phyloP scores from a whole-genome alignment of 1,284 basidiomycete genomes.

The Meripilus lineatus region DNA sequence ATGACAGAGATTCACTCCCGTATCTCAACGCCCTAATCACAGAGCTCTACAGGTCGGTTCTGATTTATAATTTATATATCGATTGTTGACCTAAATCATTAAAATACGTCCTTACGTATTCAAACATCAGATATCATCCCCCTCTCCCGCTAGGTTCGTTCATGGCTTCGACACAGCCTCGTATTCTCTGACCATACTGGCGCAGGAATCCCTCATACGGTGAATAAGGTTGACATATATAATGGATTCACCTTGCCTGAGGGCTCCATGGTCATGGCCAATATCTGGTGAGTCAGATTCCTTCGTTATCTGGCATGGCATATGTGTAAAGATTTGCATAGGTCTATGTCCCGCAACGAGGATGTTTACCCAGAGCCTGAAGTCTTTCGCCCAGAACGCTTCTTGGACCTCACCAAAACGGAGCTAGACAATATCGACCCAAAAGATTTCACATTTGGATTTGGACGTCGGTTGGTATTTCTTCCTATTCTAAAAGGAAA shows the following conservation, averaged over 20 bases:
- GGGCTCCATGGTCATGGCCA: constrained; percentile 41
- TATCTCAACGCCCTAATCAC: constrained; percentile 42
- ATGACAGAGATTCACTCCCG: constrained; percentile 13
- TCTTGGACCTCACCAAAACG: constrained; percentile 10
- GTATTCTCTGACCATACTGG: background rate
- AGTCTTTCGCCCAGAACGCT: constrained; percentile 16
- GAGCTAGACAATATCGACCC: constrained; percentile 15
- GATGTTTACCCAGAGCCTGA: constrained; percentile 14
- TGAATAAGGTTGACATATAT: constrained; percentile 42
- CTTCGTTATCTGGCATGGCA: background rate
- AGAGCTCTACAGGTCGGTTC: constrained; percentile 38
- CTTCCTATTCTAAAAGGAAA: background rate
- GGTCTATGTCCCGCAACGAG: constrained; percentile 19
- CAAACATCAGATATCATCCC: constrained; percentile 1
- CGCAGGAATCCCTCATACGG: background rate
- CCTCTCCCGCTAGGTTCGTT: constrained; percentile 6
- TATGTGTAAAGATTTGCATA: constrained; percentile 1
- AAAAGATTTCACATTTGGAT: constrained; percentile 17
- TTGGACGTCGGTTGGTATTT: constrained; percentile 28
- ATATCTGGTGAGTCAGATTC: constrained; percentile 35
- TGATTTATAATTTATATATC: background rate
- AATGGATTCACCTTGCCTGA: constrained; percentile 39
- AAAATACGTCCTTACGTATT: too few species aligned
- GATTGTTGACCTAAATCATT: background rate
- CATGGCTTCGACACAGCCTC: constrained; percentile 11